Evolutionary conservation across 176 grass and related monocot species (phyloP), one percentile per base, ranked within the genome.

Genomic region (Rhipidocladum racemiflorum): DNA sequence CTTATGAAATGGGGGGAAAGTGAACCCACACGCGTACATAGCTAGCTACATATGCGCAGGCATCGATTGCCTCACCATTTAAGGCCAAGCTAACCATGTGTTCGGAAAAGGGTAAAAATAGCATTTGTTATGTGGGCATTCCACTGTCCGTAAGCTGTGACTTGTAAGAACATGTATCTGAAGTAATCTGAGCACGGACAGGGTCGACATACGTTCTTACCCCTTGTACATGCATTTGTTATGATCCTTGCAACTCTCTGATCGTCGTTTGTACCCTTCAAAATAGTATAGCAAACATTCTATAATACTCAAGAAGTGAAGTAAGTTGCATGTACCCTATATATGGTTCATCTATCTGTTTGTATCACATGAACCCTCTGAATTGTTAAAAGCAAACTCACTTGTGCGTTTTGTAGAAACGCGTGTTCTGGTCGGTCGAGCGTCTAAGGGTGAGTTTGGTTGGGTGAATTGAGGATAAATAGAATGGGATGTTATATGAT

Each of bases 61-160:
- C 44, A 39, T 50, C 21, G 36, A 23, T 72, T 61, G 34, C 73
- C 60, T 50, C 79, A 59, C 78, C 30, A 53, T 89, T 89, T 42
- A 89, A 72, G 32, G 70, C 16, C 59, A 65, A 74, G 66, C 74
- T 86, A 85, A 85, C 88, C 56, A 28, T 55, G 44, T 76, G 78
- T 46, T 66, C 43, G 29, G 75, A 21, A 57, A 75, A 42, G 57
- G 63, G 59, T 82, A 77, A 77, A 34, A 76, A 77, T 89, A 70
- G 54, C 39, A 54, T 72, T 55, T 70, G 28, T 49, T 64, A 18
- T 53, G 83, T 86, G 83, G 87, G 78, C 83, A 90, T 86, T 89
- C 88, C 88, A 89, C 78, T 76, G 74, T 65, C 15, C 40, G 11
- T 66, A 7, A 71, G 15, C 21, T 28, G 71, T 68, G 17, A 76